These are phyloP conservation scores for Alternaria solani DNA, from an alignment of 2,329 filamentous ascomycete genomes.

Conservation along the genomic window DNA sequence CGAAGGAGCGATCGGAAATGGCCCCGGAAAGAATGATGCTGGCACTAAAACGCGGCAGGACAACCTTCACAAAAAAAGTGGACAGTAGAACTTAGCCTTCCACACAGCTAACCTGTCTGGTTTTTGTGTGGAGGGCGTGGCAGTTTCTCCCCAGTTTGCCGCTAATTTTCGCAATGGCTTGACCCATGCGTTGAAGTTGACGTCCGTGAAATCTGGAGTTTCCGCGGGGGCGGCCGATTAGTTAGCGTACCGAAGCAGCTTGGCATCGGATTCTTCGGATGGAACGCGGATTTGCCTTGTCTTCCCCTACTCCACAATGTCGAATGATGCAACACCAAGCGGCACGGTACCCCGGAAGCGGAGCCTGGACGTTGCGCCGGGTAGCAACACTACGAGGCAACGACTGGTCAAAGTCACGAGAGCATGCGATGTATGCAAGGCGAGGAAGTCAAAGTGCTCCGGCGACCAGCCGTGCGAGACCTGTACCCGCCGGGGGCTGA, in stretches of 20 bases:
- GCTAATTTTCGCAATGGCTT: too few relatives aligned
- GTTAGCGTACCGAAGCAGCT: neutral
- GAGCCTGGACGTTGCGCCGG: neutral
- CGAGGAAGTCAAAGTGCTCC: slow-evolving; percentile 42
- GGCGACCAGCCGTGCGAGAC: slow-evolving; percentile 38
- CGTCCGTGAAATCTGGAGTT: neutral
- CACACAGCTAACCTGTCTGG: too few relatives aligned
- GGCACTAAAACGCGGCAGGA: neutral
- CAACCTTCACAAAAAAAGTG: too few relatives aligned
- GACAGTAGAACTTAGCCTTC: too few relatives aligned
- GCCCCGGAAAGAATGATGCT: neutral
- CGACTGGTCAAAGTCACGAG: slow-evolving; percentile 36
- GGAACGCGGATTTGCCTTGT: neutral
- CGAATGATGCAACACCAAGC: neutral
- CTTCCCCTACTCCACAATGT: neutral
- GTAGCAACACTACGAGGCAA: slow-evolving; percentile 9
- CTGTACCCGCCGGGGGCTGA: slow-evolving; percentile 23
- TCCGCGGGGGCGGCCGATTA: neutral
- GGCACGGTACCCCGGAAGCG: slow-evolving; percentile 25
- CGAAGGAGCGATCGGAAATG: neutral
- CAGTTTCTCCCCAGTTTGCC: too few relatives aligned
- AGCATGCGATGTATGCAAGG: slow-evolving; percentile 43
- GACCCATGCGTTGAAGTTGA: too few relatives aligned
- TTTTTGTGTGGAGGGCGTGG: too few relatives aligned
- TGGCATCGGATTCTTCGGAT: neutral